Evolutionary conservation across 2,329 filamentous ascomycete species (phyloP).

Genomic region (Thielaviopsis ethacetica): DNA sequence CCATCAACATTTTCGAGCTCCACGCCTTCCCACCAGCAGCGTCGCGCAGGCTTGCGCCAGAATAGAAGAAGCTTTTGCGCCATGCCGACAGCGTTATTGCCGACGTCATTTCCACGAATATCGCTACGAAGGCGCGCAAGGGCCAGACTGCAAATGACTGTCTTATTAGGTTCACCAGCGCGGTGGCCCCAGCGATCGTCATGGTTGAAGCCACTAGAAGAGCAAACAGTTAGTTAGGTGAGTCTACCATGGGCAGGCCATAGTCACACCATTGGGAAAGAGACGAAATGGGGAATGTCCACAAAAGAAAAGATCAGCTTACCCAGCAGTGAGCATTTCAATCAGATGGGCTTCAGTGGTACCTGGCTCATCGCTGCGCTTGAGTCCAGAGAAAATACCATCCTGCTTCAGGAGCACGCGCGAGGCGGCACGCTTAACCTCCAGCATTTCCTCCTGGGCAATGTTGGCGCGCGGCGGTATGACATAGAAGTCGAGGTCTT

Average conservation of each 20-base stretch:
- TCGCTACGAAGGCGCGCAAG: constrained; percentile 86
- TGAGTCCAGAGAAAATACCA: constrained; percentile 89
- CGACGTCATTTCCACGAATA: constrained; percentile 61
- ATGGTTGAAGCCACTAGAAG: constrained; percentile 75
- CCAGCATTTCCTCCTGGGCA: constrained; percentile 77
- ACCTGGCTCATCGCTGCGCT: constrained; percentile 87
- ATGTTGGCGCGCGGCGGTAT: constrained; percentile 82
- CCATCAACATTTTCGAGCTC: constrained; percentile 81
- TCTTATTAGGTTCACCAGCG: constrained; percentile 95
- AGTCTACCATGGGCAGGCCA: not conserved
- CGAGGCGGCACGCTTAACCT: constrained; percentile 85
- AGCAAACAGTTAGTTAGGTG: constrained; percentile 11
- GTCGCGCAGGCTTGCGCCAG: constrained; percentile 89
- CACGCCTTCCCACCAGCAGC: constrained; percentile 99
- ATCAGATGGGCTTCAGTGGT: constrained; percentile 97
- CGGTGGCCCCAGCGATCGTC: constrained; percentile 93
- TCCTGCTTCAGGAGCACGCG: constrained; percentile 74
- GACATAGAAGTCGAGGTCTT: constrained; percentile 94
- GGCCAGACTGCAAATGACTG: constrained; percentile 91
- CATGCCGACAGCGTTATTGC: constrained; percentile 81
- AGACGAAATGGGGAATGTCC: not conserved
- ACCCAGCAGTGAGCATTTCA: constrained; percentile 98
- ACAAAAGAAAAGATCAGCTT: constrained; percentile 22
- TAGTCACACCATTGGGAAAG: not conserved
- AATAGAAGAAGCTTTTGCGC: constrained; percentile 94